Base-by-base conservation (phyloP, 2,329 filamentous ascomycete species). In the Fusarium poae region DNA sequence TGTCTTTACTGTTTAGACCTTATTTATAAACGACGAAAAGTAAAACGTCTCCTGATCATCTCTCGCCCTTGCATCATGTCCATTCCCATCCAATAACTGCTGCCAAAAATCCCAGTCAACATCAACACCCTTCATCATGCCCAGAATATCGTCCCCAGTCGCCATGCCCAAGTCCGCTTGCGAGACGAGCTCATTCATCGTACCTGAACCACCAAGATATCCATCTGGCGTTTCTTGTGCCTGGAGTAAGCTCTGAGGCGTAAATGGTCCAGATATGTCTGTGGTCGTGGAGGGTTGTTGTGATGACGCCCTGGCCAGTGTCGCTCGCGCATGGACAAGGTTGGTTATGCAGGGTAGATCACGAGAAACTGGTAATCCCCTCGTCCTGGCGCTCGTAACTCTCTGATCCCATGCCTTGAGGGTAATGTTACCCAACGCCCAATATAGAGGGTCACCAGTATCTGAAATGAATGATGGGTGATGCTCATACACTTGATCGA, bases 41-140 rank as follows among this genome's bases (percentile, higher is more conserved):
- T 35, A 37, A 27, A 35, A 54, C 3, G 23, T 29, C 21, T 45
- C 51, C 10, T 45, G 51, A 5, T 54, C 18, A 29, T 54, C 51
- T 18, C 39, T 29, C 2, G 18, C 51, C 4, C 30, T 40, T 10
- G 25, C 18, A 6, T 45, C 29, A 21, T 21, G 4, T 13, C 18
- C 18, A 21, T 37, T 45, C 9, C 23, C 40, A 29, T 54, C 40
- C 12, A 54, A 10, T 13, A 54, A 29, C 7, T 45, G 34, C 21
- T 54, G 51, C 51, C 51, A 54, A 37, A 54, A 54, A 9, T 54
- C 51, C 51, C 51, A 54, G 16, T 54, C 51, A 13, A 45, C 42
- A 37, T 54, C 51, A 10, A 37, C 5, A 1, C 29, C 40, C 23
- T 32, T 35, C 21, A 25, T 16, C 23, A 29, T 21, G 4, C 25